phyloP scores from a whole-genome alignment of 176 grass and related monocot species.

The maize (Zea mays) region Zm-B73-REFERENCE-NAM-5.0 NC_050099.1:55756001-55756500 shows the following conservation, averaged over 20 bases:
- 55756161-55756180: too few species aligned
- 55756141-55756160: too few species aligned
- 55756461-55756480: slow-evolving; percentile 31
- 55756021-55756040: slow-evolving; percentile 13
- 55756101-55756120: slow-evolving; percentile 55
- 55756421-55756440: too few species aligned
- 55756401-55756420: too few species aligned
- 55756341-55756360: slow-evolving; percentile 14
- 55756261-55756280: slow-evolving; percentile 59
- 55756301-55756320: slow-evolving; percentile 36
- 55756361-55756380: slow-evolving; percentile 49
- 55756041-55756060: slow-evolving; percentile 34
- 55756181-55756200: slow-evolving; percentile 35
- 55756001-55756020: slow-evolving; percentile 23
- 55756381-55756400: neutral
- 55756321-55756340: slow-evolving; percentile 45
- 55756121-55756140: neutral
- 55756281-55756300: slow-evolving; percentile 52
- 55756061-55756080: neutral
- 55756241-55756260: slow-evolving; percentile 45
- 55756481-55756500: slow-evolving; percentile 50
- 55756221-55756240: slow-evolving; percentile 57
- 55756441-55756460: too few species aligned
- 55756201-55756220: slow-evolving; percentile 23
- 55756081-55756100: slow-evolving; percentile 19